Conservation (phyloP, 495 filamentous ascomycete genomes). For the Penicillium taxi region DNA sequence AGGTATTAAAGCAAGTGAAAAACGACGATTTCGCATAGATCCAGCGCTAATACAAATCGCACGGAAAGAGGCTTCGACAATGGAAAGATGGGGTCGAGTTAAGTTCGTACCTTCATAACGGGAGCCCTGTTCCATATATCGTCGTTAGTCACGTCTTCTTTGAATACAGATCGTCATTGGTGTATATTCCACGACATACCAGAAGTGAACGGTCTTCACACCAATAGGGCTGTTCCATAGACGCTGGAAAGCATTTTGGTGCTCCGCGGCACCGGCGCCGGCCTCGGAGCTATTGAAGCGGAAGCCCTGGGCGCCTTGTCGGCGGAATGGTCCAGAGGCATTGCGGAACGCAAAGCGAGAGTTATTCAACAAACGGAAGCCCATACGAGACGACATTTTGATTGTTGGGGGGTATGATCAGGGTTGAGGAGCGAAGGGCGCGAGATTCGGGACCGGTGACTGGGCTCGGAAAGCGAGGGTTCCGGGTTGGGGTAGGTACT, state of each 20-base stretch:
- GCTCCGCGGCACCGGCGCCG: conserved; percentile 38
- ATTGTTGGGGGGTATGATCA: conserved; percentile 16
- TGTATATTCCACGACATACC: conserved; percentile 43
- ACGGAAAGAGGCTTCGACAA: conserved; percentile 5
- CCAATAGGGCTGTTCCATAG: conserved; percentile 84
- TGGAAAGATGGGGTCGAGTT: conserved; percentile 5
- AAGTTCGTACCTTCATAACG: conserved; percentile 75
- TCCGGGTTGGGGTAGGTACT: conserved; percentile 8
- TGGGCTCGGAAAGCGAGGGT: conserved; percentile 20
- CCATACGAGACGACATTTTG: conserved; percentile 42
- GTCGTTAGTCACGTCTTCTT: conserved; percentile 18
- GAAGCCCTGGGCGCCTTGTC: conserved; percentile 44
- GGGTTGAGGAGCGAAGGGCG: conserved; percentile 11
- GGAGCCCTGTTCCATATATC: conserved; percentile 58
- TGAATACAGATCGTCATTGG: not conserved
- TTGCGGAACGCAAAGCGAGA: conserved; percentile 47
- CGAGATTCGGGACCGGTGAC: conserved; percentile 20
- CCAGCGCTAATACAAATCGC: too few species aligned
- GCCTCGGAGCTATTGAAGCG: conserved; percentile 61
- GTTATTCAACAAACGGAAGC: conserved; percentile 44
- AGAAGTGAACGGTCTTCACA: conserved; percentile 97
- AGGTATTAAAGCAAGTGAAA: too few species aligned
- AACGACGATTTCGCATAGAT: too few species aligned
- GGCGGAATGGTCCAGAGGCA: conserved; percentile 44
- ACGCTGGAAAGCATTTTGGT: conserved; percentile 57